Conservation (phyloP, 148 eudicot species). For the Salicornia ramosissima region DNA sequence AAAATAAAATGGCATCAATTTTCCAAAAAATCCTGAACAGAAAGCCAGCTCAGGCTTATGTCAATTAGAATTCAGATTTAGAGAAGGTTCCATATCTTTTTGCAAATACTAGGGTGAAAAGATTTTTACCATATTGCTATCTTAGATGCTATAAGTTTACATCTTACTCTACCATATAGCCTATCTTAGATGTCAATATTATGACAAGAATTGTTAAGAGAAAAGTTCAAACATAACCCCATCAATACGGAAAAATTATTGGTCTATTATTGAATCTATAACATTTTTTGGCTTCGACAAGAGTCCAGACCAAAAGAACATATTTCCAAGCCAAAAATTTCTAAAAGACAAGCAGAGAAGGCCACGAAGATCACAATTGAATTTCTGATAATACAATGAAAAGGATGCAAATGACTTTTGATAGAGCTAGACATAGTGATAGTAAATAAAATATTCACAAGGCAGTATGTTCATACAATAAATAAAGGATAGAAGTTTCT, state of each 20-base stretch:
- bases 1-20: slow-evolving; percentile 6
- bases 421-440: background rate
- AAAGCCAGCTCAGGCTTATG: slow-evolving; percentile 10
- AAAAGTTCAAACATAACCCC: background rate
- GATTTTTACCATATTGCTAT: background rate
- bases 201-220: background rate
- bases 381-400: background rate
- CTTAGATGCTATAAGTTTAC: too few relatives aligned
- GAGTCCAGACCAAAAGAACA: background rate
- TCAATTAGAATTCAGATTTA: background rate
- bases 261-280: background rate
- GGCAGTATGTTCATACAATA: too few relatives aligned
- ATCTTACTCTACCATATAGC: too few relatives aligned
- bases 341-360: background rate
- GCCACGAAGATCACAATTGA: background rate
- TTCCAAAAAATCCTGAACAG: background rate
- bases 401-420: background rate
- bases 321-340: background rate
- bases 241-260: background rate
- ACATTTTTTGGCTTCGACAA: slow-evolving; percentile 1
- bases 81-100: too few relatives aligned
- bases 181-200: too few relatives aligned
- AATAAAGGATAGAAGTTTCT: background rate
- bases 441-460: background rate
- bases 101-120: background rate